Evolutionary conservation across 345 rosid genomes (phyloP).

Genomic region (Alliaria petiolata): DNA sequence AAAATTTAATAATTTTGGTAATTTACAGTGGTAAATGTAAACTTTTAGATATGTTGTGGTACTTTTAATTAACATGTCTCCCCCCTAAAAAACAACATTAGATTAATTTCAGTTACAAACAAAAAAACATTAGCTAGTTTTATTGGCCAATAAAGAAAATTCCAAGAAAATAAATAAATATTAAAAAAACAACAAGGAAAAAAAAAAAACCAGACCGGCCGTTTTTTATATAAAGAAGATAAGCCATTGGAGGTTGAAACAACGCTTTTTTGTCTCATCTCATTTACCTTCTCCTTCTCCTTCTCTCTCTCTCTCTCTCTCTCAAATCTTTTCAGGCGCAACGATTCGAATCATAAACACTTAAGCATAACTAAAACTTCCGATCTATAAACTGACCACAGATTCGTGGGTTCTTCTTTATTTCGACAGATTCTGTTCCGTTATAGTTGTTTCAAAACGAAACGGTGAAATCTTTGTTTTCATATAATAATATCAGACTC

Average conservation of each 20-base stretch:
- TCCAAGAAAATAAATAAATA: conserved; percentile 1
- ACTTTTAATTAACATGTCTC: conserved; percentile 7
- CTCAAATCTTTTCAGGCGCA: conserved; percentile 27
- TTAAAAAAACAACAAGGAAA: background rate
- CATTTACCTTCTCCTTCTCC: background rate
- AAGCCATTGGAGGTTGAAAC: conserved; percentile 31
- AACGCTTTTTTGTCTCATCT: conserved; percentile 31
- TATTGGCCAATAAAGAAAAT: background rate
- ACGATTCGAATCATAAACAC: conserved; percentile 22
- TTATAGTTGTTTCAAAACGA: conserved; percentile 7
- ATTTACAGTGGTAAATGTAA: too few relatives aligned
- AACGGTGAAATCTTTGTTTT: conserved; percentile 3
- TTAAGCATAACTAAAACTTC: conserved; percentile 12
- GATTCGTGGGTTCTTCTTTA: background rate
- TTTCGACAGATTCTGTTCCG: conserved; percentile 23
- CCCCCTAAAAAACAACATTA: background rate
- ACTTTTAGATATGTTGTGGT: background rate
- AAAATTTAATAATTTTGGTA: too few relatives aligned
- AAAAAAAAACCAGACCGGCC: conserved; percentile 4
- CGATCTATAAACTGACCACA: conserved; percentile 2
- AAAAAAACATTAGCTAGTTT: conserved; percentile 9
- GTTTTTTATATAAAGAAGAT: conserved; percentile 34
- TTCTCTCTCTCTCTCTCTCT: background rate
- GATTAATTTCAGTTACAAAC: too few relatives aligned
- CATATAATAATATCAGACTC: background rate